phyloP scores from a whole-genome alignment of 1,139 yeast species.

The Pichiaceae sp. region DNA sequence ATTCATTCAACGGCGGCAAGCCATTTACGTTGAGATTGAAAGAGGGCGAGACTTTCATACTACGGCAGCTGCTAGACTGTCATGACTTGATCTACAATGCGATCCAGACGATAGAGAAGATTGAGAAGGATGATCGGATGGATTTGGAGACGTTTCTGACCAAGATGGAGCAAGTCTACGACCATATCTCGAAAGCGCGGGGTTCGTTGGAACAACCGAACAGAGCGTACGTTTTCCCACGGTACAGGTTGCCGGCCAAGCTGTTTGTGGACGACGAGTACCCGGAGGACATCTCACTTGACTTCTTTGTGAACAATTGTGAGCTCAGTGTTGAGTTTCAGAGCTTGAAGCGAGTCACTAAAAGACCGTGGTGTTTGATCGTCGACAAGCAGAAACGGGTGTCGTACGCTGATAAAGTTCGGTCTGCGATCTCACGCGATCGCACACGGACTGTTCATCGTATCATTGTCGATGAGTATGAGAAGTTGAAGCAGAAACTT shows the following conservation, averaged over 20 bases:
- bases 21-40: slow-evolving; percentile 13
- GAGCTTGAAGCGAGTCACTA: slow-evolving; percentile 17
- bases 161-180: slow-evolving; percentile 16
- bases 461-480: slow-evolving; percentile 23
- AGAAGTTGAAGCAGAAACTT: slow-evolving; percentile 17
- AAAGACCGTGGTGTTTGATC: slow-evolving; percentile 24
- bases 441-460: slow-evolving; percentile 20
- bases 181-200: slow-evolving; percentile 19
- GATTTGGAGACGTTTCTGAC: slow-evolving; percentile 14
- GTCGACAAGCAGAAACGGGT: slow-evolving; percentile 14
- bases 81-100: slow-evolving; percentile 24
- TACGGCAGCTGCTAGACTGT: slow-evolving; percentile 25
- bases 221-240: slow-evolving; percentile 22
- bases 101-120: slow-evolving; percentile 17
- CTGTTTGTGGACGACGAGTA: slow-evolving; percentile 18
- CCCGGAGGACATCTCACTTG: slow-evolving; percentile 20
- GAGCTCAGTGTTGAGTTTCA: slow-evolving; percentile 24
- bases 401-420: slow-evolving; percentile 24
- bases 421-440: slow-evolving; percentile 21
- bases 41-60: slow-evolving; percentile 12
- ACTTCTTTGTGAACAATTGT: slow-evolving; percentile 22
- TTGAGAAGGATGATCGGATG: slow-evolving; percentile 6
- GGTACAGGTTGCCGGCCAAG: slow-evolving; percentile 13
- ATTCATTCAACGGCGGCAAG: slow-evolving; percentile 19
- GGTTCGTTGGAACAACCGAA: slow-evolving; percentile 19